phyloP scores from a whole-genome alignment of 2,329 filamentous ascomycete genomes.

The Aspergillus ochraceoroseus region DNA sequence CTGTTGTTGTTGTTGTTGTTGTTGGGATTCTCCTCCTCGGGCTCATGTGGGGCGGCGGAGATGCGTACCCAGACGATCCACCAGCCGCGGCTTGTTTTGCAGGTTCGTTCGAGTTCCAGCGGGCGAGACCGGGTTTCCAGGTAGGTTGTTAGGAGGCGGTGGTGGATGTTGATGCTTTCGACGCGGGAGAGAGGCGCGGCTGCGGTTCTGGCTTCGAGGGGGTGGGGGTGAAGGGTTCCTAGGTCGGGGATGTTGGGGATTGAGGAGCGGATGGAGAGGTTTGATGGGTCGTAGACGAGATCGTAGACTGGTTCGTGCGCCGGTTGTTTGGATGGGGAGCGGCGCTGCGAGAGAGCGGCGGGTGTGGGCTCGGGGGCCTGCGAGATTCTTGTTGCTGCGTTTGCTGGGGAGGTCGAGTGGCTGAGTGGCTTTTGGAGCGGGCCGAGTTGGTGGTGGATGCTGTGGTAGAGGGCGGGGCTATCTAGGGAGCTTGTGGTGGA shows the following conservation, averaged over 20 bases:
- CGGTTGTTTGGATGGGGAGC: no score
- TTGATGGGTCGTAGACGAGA: conserved; percentile 56
- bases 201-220: conserved; percentile 8
- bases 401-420: conserved; percentile 44
- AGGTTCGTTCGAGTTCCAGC: conserved; percentile 55
- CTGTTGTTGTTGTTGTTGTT: conserved; percentile 11
- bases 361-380: conserved; percentile 29
- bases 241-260: conserved; percentile 60
- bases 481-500: conserved; percentile 40
- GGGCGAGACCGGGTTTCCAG: conserved; percentile 46
- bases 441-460: conserved; percentile 47
- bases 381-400: conserved; percentile 38
- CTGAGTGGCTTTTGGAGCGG: conserved; percentile 47
- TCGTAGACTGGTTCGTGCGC: conserved; percentile 50
- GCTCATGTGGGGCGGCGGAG: conserved; percentile 15
- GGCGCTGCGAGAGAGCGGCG: no score
- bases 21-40: conserved; percentile 9
- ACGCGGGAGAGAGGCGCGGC: conserved; percentile 48
- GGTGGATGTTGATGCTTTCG: conserved; percentile 59
- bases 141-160: conserved; percentile 55
- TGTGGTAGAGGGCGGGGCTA: conserved; percentile 44
- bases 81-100: conserved; percentile 61
- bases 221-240: conserved; percentile 24
- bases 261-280: conserved; percentile 56
- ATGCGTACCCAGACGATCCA: conserved; percentile 63